Percentiles rank a stretch among this genome's conserved stretches.
phyloP scores from a whole-genome alignment of 768 basidiomycete genomes.

The Auriscalpium microsporum region DNA sequence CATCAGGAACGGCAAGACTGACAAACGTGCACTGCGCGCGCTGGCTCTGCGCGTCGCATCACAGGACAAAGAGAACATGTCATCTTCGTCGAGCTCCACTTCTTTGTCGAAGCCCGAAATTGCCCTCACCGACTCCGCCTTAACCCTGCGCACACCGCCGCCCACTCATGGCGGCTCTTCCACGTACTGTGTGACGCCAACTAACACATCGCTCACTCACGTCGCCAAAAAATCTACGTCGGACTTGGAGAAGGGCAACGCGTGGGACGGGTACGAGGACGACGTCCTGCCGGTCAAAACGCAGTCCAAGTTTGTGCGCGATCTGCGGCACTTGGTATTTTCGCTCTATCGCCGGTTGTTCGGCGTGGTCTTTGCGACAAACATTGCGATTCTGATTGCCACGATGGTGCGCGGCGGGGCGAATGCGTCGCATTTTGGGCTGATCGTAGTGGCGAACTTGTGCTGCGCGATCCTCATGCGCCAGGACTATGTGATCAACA shows the following conservation, averaged over 20 bases:
- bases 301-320: conserved; percentile 39
- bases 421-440: conserved; percentile 25
- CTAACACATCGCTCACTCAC: too few relatives aligned
- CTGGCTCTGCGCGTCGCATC: conserved; percentile 8
- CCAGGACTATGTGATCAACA: conserved; percentile 50
- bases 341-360: conserved; percentile 49
- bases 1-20: conserved; percentile 29
- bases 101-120: too few relatives aligned
- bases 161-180: too few relatives aligned
- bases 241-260: conserved; percentile 17
- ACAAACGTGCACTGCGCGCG: conserved; percentile 17
- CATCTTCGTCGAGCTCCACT: too few relatives aligned
- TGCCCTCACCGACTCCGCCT: too few relatives aligned
- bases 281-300: conserved; percentile 43
- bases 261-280: conserved; percentile 45
- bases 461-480: conserved; percentile 35
- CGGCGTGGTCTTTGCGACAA: conserved; percentile 41
- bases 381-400: conserved; percentile 40
- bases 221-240: conserved; percentile 1
- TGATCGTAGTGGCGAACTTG: conserved; percentile 36
- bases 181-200: too few relatives aligned
- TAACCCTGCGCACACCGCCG: too few relatives aligned
- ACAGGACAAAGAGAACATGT: neutral
- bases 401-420: conserved; percentile 26
- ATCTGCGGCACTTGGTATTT: conserved; percentile 47